Conservation (phyloP, 108 stramenopile genomes). For the Stephanodiscus minutulus region DNA sequence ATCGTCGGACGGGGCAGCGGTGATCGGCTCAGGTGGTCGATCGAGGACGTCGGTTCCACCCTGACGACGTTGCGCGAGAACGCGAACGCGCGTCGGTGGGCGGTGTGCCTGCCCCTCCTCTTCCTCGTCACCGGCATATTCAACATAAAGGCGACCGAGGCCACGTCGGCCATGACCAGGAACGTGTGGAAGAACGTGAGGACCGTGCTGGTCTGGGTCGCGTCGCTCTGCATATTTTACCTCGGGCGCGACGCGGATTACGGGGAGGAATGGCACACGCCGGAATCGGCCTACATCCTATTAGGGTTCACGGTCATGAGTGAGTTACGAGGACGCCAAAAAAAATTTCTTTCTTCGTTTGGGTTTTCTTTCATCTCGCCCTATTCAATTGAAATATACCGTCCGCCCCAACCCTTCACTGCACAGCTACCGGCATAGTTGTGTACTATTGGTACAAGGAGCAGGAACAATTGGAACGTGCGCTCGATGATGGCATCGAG, state of each 20-base stretch:
- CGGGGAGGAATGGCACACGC: conserved; percentile 47
- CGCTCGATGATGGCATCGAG: neutral
- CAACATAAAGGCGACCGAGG: conserved; percentile 49
- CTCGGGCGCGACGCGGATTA: conserved; percentile 24
- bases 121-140: conserved; percentile 47
- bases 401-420: neutral
- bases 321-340: neutral
- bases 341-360: no score
- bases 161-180: conserved; percentile 57
- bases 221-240: conserved; percentile 44
- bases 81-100: conserved; percentile 1
- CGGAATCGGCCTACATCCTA: conserved; percentile 37
- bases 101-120: conserved; percentile 13
- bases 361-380: no score
- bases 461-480: neutral
- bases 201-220: conserved; percentile 43
- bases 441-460: neutral
- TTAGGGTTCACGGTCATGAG: conserved; percentile 40
- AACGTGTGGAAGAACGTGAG: conserved; percentile 60
- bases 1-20: no score
- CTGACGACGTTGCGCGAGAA: neutral
- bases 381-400: no score
- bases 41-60: conserved; percentile 14
- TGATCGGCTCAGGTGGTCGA: conserved; percentile 1
- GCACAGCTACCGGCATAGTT: neutral